Evolutionary conservation across 176 grass and related monocot species (phyloP).

Genomic region (Musa schizocarpa): DNA sequence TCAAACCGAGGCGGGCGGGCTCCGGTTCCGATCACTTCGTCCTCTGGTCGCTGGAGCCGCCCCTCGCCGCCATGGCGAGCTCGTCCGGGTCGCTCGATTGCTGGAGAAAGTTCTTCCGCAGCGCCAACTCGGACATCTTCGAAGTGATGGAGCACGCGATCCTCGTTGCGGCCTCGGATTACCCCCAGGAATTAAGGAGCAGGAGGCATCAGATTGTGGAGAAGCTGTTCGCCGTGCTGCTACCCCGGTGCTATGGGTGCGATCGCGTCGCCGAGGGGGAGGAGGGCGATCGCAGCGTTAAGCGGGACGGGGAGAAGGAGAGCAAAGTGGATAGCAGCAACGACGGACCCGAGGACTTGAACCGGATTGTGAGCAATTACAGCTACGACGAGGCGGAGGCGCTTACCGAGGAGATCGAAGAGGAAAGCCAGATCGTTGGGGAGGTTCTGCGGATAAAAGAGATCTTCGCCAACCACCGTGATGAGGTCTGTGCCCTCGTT

Average conservation of each 20-base stretch:
- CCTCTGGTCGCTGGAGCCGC: background rate
- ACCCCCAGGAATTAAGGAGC: conserved; percentile 27
- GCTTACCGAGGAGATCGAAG: conserved; percentile 35
- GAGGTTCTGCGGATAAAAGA: conserved; percentile 50
- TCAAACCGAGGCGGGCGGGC: background rate
- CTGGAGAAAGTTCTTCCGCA: conserved; percentile 48
- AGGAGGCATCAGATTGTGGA: conserved; percentile 47
- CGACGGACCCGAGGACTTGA: background rate
- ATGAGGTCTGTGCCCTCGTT: conserved; percentile 25
- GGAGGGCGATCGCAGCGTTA: conserved; percentile 49
- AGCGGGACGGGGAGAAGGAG: background rate
- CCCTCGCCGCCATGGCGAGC: background rate
- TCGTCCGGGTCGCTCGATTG: conserved; percentile 36
- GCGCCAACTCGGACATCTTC: conserved; percentile 40
- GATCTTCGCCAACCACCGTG: conserved; percentile 31
- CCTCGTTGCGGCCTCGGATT: conserved; percentile 38
- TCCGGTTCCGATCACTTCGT: too few species aligned
- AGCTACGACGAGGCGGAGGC: conserved; percentile 54
- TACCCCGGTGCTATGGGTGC: conserved; percentile 10
- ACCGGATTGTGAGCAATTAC: conserved; percentile 33
- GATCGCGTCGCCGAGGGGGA: background rate
- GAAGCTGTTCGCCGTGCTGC: conserved; percentile 44
- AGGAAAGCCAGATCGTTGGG: conserved; percentile 21
- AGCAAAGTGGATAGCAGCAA: conserved; percentile 4
- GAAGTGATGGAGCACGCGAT: conserved; percentile 47